phyloP scores from a whole-genome alignment of 2,329 filamentous ascomycete genomes.

The Hypoxylon sp. region DNA sequence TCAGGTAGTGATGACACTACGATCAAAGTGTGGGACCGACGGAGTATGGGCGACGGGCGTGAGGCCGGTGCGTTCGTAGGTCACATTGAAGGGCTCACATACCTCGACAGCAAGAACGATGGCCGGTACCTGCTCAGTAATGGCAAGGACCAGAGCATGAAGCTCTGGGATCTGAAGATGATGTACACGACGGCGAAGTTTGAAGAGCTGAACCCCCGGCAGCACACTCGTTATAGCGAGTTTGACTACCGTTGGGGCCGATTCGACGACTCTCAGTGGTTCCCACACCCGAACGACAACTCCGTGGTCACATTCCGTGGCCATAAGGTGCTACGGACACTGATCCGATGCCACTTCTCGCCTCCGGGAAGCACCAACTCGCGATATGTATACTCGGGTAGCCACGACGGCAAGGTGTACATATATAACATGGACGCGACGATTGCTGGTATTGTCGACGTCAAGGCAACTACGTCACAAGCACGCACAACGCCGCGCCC shows the following conservation, averaged over 20 bases:
- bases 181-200: constrained; percentile 82
- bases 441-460: constrained; percentile 82
- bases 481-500: constrained; percentile 64
- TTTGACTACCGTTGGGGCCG: constrained; percentile 82
- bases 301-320: constrained; percentile 94
- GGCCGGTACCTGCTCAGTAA: constrained; percentile 91
- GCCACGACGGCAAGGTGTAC: constrained; percentile 89
- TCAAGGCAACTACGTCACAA: constrained; percentile 77
- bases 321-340: constrained; percentile 87
- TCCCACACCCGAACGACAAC: constrained; percentile 86
- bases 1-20: constrained; percentile 96
- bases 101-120: constrained; percentile 79
- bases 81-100: constrained; percentile 76
- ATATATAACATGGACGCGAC: constrained; percentile 96
- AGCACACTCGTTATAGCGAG: constrained; percentile 67
- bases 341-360: constrained; percentile 96
- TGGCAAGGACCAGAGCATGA: constrained; percentile 96
- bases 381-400: constrained; percentile 93
- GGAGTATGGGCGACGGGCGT: constrained; percentile 89
- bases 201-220: constrained; percentile 68
- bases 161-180: constrained; percentile 94
- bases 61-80: constrained; percentile 77
- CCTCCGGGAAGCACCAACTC: constrained; percentile 88
- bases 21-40: constrained; percentile 95
- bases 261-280: constrained; percentile 77